phyloP scores from a whole-genome alignment of 352 stramenopile genomes.

The Globisporangium acanthophoron region DNA sequence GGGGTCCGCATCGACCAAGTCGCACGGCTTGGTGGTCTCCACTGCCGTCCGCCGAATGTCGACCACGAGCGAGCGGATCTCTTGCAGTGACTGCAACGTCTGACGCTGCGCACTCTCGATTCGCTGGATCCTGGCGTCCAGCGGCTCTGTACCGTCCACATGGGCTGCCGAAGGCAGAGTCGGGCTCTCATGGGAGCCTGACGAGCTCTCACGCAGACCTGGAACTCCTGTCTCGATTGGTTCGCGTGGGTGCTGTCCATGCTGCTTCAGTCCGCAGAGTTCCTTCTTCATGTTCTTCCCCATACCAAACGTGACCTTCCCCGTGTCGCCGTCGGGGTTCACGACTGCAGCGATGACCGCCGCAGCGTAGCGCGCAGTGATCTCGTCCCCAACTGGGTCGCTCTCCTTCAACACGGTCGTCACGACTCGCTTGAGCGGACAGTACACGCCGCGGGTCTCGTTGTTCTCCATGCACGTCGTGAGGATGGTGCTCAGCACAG shows the following conservation, averaged over 20 bases:
- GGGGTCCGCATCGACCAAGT: no score
- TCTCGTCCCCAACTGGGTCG: not conserved
- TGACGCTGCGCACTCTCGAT: not conserved
- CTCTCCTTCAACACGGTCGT: constrained; percentile 2
- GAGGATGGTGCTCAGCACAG: constrained; percentile 19
- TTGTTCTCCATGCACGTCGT: constrained; percentile 19
- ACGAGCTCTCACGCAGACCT: not conserved
- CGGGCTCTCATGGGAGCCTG: not conserved
- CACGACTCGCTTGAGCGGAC: constrained; percentile 20
- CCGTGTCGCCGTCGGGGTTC: not conserved
- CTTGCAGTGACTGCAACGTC: not conserved
- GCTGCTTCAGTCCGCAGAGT: not conserved
- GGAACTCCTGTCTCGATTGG: no score
- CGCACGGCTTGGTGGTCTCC: not conserved
- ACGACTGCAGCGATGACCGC: not conserved
- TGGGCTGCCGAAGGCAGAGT: not conserved
- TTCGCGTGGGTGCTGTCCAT: no score
- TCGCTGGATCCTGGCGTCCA: not conserved
- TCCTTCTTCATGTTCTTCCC: not conserved
- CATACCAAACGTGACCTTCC: not conserved
- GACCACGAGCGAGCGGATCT: not conserved
- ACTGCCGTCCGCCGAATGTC: not conserved
- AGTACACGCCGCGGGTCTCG: constrained; percentile 12
- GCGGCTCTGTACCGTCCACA: not conserved
- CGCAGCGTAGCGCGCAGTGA: not conserved